A percentile compares a stretch with the other conserved stretches of the same genome.
These are phyloP conservation scores for Coemansia sp. DNA, from an alignment of 192 early-diverging fungal species.

Conservation along the genomic window DNA sequence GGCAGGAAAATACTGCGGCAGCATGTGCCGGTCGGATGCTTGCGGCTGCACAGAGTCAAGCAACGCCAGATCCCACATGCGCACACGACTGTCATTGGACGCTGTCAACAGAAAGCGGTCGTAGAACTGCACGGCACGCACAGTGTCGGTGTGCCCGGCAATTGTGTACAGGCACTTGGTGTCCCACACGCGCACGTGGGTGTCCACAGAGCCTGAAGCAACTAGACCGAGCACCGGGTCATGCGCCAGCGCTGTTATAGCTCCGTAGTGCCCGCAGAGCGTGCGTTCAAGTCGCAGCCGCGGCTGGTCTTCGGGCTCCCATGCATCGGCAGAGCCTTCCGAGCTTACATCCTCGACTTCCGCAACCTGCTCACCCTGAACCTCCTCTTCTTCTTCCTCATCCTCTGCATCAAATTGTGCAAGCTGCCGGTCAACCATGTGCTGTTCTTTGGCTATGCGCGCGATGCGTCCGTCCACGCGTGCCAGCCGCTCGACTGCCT, in stretches of 20 bases:
- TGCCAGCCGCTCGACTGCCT: slow-evolving; percentile 10
- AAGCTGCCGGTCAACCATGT: slow-evolving; percentile 4
- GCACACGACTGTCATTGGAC: slow-evolving; percentile 62
- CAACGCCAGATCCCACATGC: slow-evolving; percentile 66
- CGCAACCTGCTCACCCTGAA: not conserved
- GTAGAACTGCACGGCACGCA: slow-evolving; percentile 41
- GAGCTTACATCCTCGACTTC: slow-evolving; percentile 21
- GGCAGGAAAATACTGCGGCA: not conserved
- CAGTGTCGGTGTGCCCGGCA: slow-evolving; percentile 30
- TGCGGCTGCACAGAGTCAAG: slow-evolving; percentile 58
- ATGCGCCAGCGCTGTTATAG: slow-evolving; percentile 59
- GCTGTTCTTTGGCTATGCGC: slow-evolving; percentile 17
- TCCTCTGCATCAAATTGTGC: no score
- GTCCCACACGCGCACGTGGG: slow-evolving; percentile 66
- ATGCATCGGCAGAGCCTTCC: slow-evolving; percentile 4
- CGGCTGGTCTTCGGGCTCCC: slow-evolving; percentile 33
- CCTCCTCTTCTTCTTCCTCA: no score
- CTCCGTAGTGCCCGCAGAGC: slow-evolving; percentile 60
- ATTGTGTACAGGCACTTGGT: slow-evolving; percentile 39
- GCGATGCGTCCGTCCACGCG: slow-evolving; percentile 26
- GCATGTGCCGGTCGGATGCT: slow-evolving; percentile 45
- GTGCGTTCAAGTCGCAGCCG: slow-evolving; percentile 25
- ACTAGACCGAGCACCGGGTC: slow-evolving; percentile 57
- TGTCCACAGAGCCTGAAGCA: slow-evolving; percentile 67
- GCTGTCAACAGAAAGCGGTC: slow-evolving; percentile 57